A percentile compares a stretch with the other conserved stretches of the same genome.
Evolutionary conservation across 2,329 filamentous ascomycete species (phyloP).

Genomic region (Pyrenophora tritici-repentis): DNA sequence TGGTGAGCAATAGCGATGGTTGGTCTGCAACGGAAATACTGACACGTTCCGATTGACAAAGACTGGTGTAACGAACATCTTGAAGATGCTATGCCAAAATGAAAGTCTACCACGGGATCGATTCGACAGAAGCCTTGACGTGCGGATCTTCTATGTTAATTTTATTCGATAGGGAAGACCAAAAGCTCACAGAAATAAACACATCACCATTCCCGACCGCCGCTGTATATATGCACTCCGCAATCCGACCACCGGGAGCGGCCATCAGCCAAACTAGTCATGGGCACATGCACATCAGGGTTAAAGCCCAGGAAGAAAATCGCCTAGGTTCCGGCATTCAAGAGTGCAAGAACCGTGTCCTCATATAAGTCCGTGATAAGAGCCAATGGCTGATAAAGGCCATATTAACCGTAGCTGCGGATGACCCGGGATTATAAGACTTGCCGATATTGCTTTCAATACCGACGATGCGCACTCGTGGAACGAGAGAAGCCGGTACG

Average conservation of each 20-base stretch:
- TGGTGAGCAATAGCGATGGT: slow-evolving; percentile 12
- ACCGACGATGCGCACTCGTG: slow-evolving; percentile 20
- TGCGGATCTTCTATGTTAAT: background rate
- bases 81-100: background rate
- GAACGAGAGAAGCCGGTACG: slow-evolving; percentile 25
- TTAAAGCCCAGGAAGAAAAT: slow-evolving; percentile 16
- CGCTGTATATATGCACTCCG: slow-evolving; percentile 18
- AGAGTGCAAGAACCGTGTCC: slow-evolving; percentile 20
- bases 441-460: slow-evolving; percentile 36
- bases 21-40: slow-evolving; percentile 2
- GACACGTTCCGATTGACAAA: slow-evolving; percentile 21
- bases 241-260: background rate
- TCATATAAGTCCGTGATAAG: slow-evolving; percentile 22
- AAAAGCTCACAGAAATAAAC: slow-evolving; percentile 2
- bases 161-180: background rate
- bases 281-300: slow-evolving; percentile 11
- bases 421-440: slow-evolving; percentile 19
- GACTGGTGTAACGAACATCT: slow-evolving; percentile 26
- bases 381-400: slow-evolving; percentile 17
- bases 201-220: background rate
- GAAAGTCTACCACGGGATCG: background rate
- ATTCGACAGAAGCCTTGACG: background rate
- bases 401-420: slow-evolving; percentile 26
- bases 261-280: slow-evolving; percentile 3
- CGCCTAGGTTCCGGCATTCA: slow-evolving; percentile 19